A percentile compares a stretch with the other conserved stretches of the same genome.
Conservation (phyloP, 2,329 filamentous ascomycete genomes). For the Periconia digitata region DNA sequence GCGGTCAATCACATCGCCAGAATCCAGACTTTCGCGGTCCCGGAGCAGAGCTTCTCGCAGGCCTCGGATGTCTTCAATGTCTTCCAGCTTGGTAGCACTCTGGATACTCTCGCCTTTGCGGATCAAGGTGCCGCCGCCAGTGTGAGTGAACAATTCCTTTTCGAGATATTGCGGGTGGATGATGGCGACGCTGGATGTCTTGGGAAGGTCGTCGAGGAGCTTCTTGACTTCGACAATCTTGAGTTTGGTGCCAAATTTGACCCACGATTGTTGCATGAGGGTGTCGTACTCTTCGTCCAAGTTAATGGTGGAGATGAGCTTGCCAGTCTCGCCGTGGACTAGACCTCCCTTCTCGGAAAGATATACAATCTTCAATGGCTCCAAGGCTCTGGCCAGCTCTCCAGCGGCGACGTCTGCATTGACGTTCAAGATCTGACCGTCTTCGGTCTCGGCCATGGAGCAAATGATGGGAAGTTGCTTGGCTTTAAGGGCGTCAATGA, state of each 20-base stretch:
- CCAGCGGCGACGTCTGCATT: slow-evolving; percentile 97
- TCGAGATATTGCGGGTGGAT: slow-evolving; percentile 95
- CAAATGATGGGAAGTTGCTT: slow-evolving; percentile 92
- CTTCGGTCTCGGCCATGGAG: slow-evolving; percentile 90
- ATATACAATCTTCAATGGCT: slow-evolving; percentile 97
- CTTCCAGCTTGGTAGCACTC: slow-evolving; percentile 67
- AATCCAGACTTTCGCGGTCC: slow-evolving; percentile 79
- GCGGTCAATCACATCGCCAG: slow-evolving; percentile 79
- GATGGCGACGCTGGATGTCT: slow-evolving; percentile 92
- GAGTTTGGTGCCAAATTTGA: slow-evolving; percentile 87
- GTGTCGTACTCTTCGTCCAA: slow-evolving; percentile 94
- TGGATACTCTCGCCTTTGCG: slow-evolving; percentile 88
- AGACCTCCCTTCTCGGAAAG: slow-evolving; percentile 97
- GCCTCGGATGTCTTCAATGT: slow-evolving; percentile 74
- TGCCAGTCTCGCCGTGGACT: slow-evolving; percentile 88
- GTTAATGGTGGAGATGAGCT: slow-evolving; percentile 97
- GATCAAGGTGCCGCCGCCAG: slow-evolving; percentile 90
- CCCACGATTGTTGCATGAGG: slow-evolving; percentile 93
- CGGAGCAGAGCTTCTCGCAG: slow-evolving; percentile 81
- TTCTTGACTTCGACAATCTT: slow-evolving; percentile 99
- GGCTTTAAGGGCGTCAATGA: slow-evolving; percentile 83
- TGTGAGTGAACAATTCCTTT: slow-evolving; percentile 96
- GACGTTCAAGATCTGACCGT: slow-evolving; percentile 93
- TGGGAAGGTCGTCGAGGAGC: slow-evolving; percentile 81
- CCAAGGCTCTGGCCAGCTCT: slow-evolving; percentile 82